Evolutionary conservation across 805 yeast species (phyloP).

Genomic region (Monosporozyma aerobia): DNA sequence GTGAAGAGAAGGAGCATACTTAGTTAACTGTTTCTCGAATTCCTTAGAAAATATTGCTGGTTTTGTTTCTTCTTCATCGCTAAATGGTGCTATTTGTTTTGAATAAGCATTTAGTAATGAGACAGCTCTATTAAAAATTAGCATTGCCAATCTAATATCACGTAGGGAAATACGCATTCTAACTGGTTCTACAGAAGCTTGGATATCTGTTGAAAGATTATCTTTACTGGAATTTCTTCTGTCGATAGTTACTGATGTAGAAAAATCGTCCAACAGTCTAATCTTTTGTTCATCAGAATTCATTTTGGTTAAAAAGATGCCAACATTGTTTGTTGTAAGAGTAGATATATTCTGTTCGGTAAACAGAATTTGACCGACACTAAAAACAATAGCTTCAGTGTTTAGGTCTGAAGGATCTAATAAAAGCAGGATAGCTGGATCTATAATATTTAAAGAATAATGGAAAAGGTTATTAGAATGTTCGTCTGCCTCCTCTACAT

Average conservation of each 20-base stretch:
- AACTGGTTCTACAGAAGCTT: slow-evolving; percentile 69
- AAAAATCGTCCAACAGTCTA: slow-evolving; percentile 82
- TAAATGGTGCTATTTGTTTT: background rate
- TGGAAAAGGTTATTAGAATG: slow-evolving; percentile 27
- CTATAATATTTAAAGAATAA: slow-evolving; percentile 58
- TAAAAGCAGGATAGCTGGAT: slow-evolving; percentile 67
- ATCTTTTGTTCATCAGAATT: slow-evolving; percentile 51
- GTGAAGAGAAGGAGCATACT: slow-evolving; percentile 56
- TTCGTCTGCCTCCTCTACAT: slow-evolving; percentile 6
- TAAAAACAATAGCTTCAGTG: slow-evolving; percentile 85
- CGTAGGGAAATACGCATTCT: slow-evolving; percentile 73
- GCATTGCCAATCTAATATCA: slow-evolving; percentile 73
- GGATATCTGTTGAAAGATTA: slow-evolving; percentile 52
- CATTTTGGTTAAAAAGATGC: slow-evolving; percentile 80
- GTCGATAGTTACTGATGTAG: slow-evolving; percentile 66
- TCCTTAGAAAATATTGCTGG: slow-evolving; percentile 45
- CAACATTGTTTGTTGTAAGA: slow-evolving; percentile 65
- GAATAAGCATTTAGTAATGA: slow-evolving; percentile 32
- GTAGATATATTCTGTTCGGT: slow-evolving; percentile 61
- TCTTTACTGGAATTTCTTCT: slow-evolving; percentile 53
- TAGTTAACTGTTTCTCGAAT: slow-evolving; percentile 48
- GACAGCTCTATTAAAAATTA: slow-evolving; percentile 64
- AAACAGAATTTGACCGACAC: slow-evolving; percentile 66
- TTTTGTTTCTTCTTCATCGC: background rate
- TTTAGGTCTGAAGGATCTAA: slow-evolving; percentile 64